Evolutionary conservation across 495 filamentous ascomycete species (phyloP), one percentile per base, ranked within the genome.

Genomic region (Corynascus novoguineensis): DNA sequence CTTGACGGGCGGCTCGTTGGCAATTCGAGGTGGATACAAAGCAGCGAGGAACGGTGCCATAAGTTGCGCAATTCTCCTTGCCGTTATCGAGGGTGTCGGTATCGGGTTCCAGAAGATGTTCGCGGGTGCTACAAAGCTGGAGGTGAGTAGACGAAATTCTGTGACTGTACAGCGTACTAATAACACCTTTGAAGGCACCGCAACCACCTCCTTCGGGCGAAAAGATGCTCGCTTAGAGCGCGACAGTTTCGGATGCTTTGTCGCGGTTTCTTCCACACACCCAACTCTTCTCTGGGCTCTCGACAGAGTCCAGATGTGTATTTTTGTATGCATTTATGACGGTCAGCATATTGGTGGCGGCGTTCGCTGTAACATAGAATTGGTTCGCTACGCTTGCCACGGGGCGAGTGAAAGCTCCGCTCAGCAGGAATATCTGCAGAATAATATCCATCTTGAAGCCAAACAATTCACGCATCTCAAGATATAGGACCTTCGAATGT

Each of bases 91-190:
- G 73, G 93, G 93, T 60, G 93, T 97, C 40, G 92, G 95, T 60
- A 97, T 98, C 66, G 93, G 89, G 14, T 90, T 97, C 78, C 89
- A 96, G 73, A 85, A 91, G 65, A 92, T 97, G 87, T 88, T 97
- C 81, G 92, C 95, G 6, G 88, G 92, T 40, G 86, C 87, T 68
- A 96, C 89, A 63, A 86, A 85, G 78, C 76, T 96, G 65, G 91
- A 96, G 73, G 84, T 88, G 62, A 50, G 75, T 47, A 4, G 19
- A 3, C n/a, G 28, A 11, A 10, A 8, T 4, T 11, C 21, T 25
- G 6, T 5, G 4, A 5, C 0, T 29, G 40, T 0, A 9, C 11
- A 29, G 1, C 11, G 3, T 28, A 19, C 25, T 41, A 17, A 19
- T 56, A 48, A 49, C 24, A 31, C 25, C 11, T 34, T 9, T 15